Evolutionary conservation across 495 filamentous ascomycete genomes (phyloP), one percentile per base, ranked within the genome.

Genomic region (Penicillium nucicola): DNA sequence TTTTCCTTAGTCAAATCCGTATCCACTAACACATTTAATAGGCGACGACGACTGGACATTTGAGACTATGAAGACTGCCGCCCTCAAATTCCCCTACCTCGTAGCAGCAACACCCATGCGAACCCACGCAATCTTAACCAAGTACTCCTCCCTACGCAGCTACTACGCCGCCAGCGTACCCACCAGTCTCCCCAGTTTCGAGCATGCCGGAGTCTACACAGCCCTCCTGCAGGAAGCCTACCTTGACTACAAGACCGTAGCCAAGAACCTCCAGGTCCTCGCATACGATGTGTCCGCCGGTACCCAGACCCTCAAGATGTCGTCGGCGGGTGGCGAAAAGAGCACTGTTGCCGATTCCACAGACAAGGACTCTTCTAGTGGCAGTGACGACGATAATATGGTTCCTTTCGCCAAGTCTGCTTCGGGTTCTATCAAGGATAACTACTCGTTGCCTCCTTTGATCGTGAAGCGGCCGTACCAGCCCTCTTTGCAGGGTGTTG

Each of bases 71-170:
- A 50, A 48, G 19, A 12, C 37, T 8, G 60, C 53, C 14, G 62
- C 62, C 32, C 37, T 53, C 4, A 22, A 12, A 13, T 62, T 62
- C 50, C 57, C 58, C 8, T 41, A 23, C 37, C 41, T 45, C 23
- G 62, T 58, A 20, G 54, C 46, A 17, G 34, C 25, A 22, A 45
- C 18, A 28, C 53, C 53, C 18, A 48, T 57, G 30, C 41, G 57
- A 19, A 64, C 61, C 2, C 53, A 54, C 20, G 62, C 62, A 28
- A 54, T 65, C 25, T 46, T 66, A 15, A 63, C 61, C 13, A 63
- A 60, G 40, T 66, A 66, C 45, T 45, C 47, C 12, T 48, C 57
- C 14, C 43, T 57, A 13, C 20, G 49, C 28, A 50, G 48, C 18
- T 53, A 48, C 30, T 45, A 45, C 17, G 25, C 42, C n/a, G 31